These are phyloP conservation scores for Plenodomus tracheiphilus DNA, from an alignment of 2,329 filamentous ascomycete genomes.

Conservation along the genomic window DNA sequence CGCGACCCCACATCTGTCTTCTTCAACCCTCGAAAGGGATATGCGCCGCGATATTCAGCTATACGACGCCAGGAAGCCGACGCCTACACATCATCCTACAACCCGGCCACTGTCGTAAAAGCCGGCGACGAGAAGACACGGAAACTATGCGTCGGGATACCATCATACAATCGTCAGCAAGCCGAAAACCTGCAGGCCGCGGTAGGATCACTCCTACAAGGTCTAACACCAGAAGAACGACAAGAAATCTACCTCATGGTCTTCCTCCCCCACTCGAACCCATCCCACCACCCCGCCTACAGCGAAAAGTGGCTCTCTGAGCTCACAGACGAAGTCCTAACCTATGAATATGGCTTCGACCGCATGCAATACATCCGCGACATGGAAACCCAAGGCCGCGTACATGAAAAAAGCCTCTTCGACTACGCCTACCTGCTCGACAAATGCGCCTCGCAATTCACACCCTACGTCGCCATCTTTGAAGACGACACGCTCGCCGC, in stretches of 20 bases:
- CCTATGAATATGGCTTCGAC: conserved; percentile 44
- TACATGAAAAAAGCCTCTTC: conserved; percentile 48
- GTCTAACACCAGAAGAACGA: conserved; percentile 48
- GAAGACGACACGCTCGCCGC: conserved; percentile 54
- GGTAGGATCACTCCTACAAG: conserved; percentile 51
- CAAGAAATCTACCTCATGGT: conserved; percentile 48
- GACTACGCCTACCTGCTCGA: conserved; percentile 51
- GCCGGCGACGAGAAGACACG: conserved; percentile 17
- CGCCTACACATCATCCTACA: conserved; percentile 26
- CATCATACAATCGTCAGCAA: conserved; percentile 47
- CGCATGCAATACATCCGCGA: conserved; percentile 40
- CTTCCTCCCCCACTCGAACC: conserved; percentile 51
- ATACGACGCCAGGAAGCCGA: conserved; percentile 36
- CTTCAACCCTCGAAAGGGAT: conserved; percentile 39
- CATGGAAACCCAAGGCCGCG: conserved; percentile 33
- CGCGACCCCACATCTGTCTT: conserved; percentile 43
- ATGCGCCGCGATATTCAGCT: conserved; percentile 37
- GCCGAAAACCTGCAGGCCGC: conserved; percentile 48
- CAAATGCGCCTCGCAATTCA: conserved; percentile 43
- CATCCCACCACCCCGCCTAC: conserved; percentile 47
- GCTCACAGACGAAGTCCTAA: conserved; percentile 47
- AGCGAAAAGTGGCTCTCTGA: conserved; percentile 47
- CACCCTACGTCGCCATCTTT: conserved; percentile 49
- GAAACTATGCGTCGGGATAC: conserved; percentile 51
- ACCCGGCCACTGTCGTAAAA: conserved; percentile 21